phyloP scores from a whole-genome alignment of 495 filamentous ascomycete species.

The Penicillium antarcticum region DNA sequence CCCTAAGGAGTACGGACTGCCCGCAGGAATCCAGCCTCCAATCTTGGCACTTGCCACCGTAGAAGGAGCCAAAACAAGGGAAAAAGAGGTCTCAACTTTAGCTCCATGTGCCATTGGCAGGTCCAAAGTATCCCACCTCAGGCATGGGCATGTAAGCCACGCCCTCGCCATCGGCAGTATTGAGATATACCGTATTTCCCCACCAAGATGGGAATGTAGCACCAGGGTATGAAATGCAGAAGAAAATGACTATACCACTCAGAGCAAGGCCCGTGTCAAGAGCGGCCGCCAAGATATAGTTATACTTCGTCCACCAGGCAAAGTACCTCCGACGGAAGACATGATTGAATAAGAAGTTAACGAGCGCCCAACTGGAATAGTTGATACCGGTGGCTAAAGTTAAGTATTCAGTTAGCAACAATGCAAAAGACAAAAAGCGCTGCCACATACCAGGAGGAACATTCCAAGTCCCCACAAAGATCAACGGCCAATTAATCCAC shows the following conservation, averaged over 20 bases:
- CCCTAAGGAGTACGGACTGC: no score
- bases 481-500: conserved; percentile 43
- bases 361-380: conserved; percentile 47
- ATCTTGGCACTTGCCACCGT: no score
- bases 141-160: conserved; percentile 40
- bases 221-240: conserved; percentile 35
- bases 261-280: conserved; percentile 31
- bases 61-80: neutral
- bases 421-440: neutral
- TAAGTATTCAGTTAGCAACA: neutral
- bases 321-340: conserved; percentile 35
- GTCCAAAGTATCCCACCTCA: conserved; percentile 42
- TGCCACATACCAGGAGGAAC: conserved; percentile 27
- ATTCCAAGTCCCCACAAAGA: conserved; percentile 45
- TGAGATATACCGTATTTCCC: conserved; percentile 42
- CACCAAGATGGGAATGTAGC: conserved; percentile 37
- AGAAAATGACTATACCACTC: conserved; percentile 35
- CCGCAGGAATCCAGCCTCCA: no score
- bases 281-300: conserved; percentile 31
- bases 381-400: conserved; percentile 44
- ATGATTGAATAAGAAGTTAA: conserved; percentile 45
- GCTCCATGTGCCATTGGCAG: conserved; percentile 41
- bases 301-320: conserved; percentile 41
- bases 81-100: no score
- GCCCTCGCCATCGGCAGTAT: conserved; percentile 43